Conservation (phyloP, 2,329 filamentous ascomycete genomes). For the Botrytis fragariae region DNA sequence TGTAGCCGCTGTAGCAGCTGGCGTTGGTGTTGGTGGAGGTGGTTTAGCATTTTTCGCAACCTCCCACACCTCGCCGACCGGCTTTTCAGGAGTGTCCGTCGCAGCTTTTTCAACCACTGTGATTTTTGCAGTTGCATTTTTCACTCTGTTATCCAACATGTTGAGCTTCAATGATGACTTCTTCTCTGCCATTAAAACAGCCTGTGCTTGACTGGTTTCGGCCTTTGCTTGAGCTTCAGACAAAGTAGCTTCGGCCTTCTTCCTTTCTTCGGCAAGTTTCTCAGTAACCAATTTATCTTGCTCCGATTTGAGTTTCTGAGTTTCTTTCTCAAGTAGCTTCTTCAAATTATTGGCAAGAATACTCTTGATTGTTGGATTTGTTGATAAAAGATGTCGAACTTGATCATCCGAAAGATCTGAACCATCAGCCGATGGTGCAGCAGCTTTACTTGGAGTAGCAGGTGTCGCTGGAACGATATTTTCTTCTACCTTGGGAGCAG, state of each 20-base stretch:
- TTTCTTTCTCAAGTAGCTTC: conserved; percentile 60
- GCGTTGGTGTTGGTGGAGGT: conserved; percentile 24
- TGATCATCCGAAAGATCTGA: conserved; percentile 46
- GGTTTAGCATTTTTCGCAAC: conserved; percentile 68
- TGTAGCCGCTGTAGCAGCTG: conserved; percentile 24
- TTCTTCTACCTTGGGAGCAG: conserved; percentile 37
- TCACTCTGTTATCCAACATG: conserved; percentile 70
- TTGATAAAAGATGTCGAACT: conserved; percentile 55
- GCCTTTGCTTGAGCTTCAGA: conserved; percentile 51
- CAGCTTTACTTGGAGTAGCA: conserved; percentile 28
- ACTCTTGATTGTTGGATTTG: conserved; percentile 48
- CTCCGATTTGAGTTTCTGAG: conserved; percentile 57
- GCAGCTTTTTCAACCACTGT: conserved; percentile 78
- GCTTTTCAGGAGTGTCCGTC: conserved; percentile 77
- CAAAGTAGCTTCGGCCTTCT: conserved; percentile 39
- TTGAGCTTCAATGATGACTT: conserved; percentile 73
- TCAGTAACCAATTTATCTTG: conserved; percentile 45
- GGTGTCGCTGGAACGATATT: conserved; percentile 19
- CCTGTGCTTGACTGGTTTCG: conserved; percentile 44
- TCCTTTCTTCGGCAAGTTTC: conserved; percentile 51
- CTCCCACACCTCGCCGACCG: conserved; percentile 85
- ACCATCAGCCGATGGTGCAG: conserved; percentile 17
- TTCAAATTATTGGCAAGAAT: conserved; percentile 58
- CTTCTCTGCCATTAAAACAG: conserved; percentile 70
- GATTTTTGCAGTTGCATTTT: conserved; percentile 66